Evolutionary conservation across 495 filamentous ascomycete species (phyloP), one percentile per base, ranked within the genome.

Genomic region (Lophiostoma macrostomum): DNA sequence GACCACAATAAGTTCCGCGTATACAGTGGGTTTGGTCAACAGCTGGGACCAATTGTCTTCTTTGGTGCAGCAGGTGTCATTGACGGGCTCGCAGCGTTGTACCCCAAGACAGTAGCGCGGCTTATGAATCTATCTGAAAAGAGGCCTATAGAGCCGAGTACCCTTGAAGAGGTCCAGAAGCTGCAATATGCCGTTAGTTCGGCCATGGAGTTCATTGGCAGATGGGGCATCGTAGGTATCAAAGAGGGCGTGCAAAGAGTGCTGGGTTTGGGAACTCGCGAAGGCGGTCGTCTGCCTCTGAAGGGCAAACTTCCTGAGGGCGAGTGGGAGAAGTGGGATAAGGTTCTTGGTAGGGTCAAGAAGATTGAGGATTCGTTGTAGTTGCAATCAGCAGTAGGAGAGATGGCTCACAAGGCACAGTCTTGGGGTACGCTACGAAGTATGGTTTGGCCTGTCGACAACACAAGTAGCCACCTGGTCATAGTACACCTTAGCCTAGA

Each of bases 21-120:
- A 3, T 87, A 80, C 66, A 83, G 82, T 6, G 85, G 85, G 0
- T 82, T 87, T 64, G 80, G 80, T 1, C 84, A 87, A 58, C 88
- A 87, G 63, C 66, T 89, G 31, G 66, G 87, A 27, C 83, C 78
- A 0, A 84, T 82, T 1, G 55, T 82, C 13, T 70, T 72, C 6
- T 79, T 79, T 1, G 83, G 83, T 2, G 77, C 74, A 4, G 74
- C 80, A 4, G 84, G 84, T 4, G 83, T 79, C 53, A 83, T 86
- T 54, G 77, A 80, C 2, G 84, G 81, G 3, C 84, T 86, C 62
- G 82, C 72, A 39, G 86, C 85, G 61, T 76, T 85, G 25, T 81
- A 84, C 41, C 84, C 83, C 4, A 76, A 74, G 60, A 73, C 74
- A 0, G 68, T 80, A 18, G 70, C 73, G 5, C 63, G 65, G 41